Percentiles rank a stretch among this genome's conserved stretches.
Evolutionary conservation across 163 green algal genomes (phyloP).

Genomic region (Volvox carteri): DNA sequence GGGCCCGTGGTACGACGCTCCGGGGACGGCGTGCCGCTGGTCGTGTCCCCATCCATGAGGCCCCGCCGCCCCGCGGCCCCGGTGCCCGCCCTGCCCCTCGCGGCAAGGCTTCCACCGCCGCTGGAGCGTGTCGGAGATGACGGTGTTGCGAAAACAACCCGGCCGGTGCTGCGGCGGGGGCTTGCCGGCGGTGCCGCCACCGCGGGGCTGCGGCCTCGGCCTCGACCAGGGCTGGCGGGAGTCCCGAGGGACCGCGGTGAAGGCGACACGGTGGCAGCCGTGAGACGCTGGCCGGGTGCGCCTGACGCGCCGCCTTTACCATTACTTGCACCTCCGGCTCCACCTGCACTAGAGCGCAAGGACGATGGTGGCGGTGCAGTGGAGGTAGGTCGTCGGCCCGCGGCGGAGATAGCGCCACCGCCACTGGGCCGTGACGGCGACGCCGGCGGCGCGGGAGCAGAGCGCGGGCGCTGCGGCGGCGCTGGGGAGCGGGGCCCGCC

Average conservation of each 20-base stretch:
- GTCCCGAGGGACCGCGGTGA: neutral
- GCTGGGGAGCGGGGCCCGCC: neutral
- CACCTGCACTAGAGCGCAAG: neutral
- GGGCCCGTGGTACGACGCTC: neutral
- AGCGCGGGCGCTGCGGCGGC: neutral
- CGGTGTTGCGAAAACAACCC: neutral
- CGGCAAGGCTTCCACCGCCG: neutral
- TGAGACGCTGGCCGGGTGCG: neutral
- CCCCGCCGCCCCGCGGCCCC: conserved; percentile 3
- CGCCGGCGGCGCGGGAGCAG: neutral
- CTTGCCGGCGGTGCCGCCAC: neutral
- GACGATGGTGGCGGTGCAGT: conserved; percentile 9
- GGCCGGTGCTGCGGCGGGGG: neutral
- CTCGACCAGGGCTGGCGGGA: neutral
- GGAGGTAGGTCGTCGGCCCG: conserved; percentile 1
- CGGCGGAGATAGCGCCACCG: neutral
- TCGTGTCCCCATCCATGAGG: conserved; percentile 51
- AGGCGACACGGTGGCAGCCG: neutral
- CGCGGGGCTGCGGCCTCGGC: neutral
- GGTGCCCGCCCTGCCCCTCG: neutral
- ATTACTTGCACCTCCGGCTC: neutral
- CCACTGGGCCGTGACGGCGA: neutral
- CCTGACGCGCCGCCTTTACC: neutral
- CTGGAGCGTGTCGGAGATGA: neutral
- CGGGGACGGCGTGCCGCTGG: conserved; percentile 34